A percentile compares a stretch with the other conserved stretches of the same genome.
Evolutionary conservation across 164 flowering plant species (phyloP).

Genomic region (Paratinospora sagittata): DNA sequence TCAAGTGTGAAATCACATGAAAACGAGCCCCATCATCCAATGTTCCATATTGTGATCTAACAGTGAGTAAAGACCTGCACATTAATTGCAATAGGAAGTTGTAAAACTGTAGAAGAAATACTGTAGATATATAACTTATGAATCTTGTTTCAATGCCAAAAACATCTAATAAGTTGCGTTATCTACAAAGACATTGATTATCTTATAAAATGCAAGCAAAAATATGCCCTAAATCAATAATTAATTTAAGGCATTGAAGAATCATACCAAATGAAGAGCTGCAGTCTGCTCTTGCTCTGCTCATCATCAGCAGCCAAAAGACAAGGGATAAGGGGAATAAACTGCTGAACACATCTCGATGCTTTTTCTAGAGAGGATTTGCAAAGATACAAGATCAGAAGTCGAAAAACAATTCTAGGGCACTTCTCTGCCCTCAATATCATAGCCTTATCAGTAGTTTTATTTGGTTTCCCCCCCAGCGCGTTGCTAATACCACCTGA

Average conservation of each 20-base stretch:
- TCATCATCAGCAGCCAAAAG: slow-evolving; percentile 85
- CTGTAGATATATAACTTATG: background rate
- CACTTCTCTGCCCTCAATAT: slow-evolving; percentile 85
- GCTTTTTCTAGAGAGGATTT: slow-evolving; percentile 72
- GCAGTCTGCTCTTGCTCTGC: slow-evolving; percentile 81
- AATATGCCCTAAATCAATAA: background rate
- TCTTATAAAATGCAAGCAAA: background rate
- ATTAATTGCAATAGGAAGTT: slow-evolving; percentile 11
- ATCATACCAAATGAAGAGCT: slow-evolving; percentile 80
- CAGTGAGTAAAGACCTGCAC: slow-evolving; percentile 69
- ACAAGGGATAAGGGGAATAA: slow-evolving; percentile 70
- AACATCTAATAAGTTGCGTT: background rate
- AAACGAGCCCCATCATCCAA: slow-evolving; percentile 89
- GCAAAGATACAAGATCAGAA: slow-evolving; percentile 72
- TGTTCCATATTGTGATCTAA: slow-evolving; percentile 67
- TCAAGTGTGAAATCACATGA: slow-evolving; percentile 83
- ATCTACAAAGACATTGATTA: background rate
- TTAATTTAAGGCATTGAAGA: background rate
- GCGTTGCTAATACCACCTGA: slow-evolving; percentile 95
- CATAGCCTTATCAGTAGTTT: slow-evolving; percentile 85
- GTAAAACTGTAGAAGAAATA: slow-evolving; percentile 3
- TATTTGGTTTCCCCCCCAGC: slow-evolving; percentile 73
- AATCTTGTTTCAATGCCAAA: background rate
- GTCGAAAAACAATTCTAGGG: slow-evolving; percentile 74
- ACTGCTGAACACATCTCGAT: slow-evolving; percentile 75